Base-by-base conservation (phyloP, 257 asterid genomes). In the Rehmannia glutinosa region DNA sequence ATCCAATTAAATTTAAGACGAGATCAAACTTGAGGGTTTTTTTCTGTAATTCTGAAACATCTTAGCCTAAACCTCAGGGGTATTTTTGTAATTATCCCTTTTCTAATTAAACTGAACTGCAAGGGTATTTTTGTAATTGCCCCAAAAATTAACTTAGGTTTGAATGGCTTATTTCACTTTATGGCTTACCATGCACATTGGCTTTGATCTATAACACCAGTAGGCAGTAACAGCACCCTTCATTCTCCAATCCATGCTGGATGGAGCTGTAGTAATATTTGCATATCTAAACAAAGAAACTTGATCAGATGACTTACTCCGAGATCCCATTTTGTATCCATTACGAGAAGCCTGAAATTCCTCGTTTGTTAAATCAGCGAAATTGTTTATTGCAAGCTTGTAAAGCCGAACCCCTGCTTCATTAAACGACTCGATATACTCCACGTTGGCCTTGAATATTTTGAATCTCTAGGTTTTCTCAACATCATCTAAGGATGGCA, bases 171-270 rank as follows among this genome's bases (percentile, higher is more conserved):
- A 5, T 28, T 43, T 43, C 9, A 43, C n/a, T n/a, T n/a, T n/a
- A n/a, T n/a, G n/a, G n/a, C 51, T 53, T 62, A 77, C 86, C n/a
- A n/a, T n/a, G n/a, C 88, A 32, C 86, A 77, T 35, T 80, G 75
- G 38, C 80, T 77, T 71, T 79, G 83, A 9, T 77, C 77, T 68
- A 80, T 77, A n/a, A 80, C 75, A 8, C n/a, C n/a, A n/a, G n/a
- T n/a, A n/a, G n/a, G 55, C 75, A 39, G 87, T 79, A 47, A 82
- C 87, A 6, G 81, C 87, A 33, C 84, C 89, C 15, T 76, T 72
- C 49, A 49, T 59, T 46, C 77, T 78, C 89, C 89, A 80, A 56
- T 83, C 78, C 20, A 66, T 36, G 57, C 60, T 73, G 4, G 78
- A 8, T 11, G 88, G 89, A 68, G 68, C 74, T 10, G 57, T 7